phyloP scores from a whole-genome alignment of 2,329 filamentous ascomycete species.

The Scedosporium dehoogii region DNA sequence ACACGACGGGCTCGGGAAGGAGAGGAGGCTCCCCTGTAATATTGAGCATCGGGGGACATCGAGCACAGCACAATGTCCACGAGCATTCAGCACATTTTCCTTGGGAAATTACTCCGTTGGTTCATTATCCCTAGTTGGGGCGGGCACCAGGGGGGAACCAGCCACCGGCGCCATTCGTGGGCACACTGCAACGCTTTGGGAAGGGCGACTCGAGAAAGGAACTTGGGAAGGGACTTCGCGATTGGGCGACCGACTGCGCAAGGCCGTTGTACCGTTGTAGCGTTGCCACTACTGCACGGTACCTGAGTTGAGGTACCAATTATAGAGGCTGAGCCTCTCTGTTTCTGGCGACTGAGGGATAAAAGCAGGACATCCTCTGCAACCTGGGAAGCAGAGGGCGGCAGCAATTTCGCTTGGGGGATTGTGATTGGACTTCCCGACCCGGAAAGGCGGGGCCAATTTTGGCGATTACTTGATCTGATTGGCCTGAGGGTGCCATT shows the following conservation, averaged over 20 bases:
- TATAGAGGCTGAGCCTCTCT: background rate
- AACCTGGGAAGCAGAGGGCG: background rate
- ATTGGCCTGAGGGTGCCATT: background rate
- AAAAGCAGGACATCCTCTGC: background rate
- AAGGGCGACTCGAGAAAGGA: too few relatives aligned
- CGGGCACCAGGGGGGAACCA: background rate
- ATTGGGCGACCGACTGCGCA: too few relatives aligned
- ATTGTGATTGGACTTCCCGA: background rate
- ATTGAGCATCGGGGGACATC: background rate
- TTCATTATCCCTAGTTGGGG: background rate
- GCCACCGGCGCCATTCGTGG: background rate
- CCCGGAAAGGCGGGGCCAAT: background rate
- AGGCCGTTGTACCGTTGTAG: background rate
- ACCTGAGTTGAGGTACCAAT: background rate
- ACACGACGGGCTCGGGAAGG: background rate
- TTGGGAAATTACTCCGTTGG: background rate
- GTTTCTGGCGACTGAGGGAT: background rate
- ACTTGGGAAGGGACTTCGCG: too few relatives aligned
- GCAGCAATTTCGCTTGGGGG: background rate
- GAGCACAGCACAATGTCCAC: background rate
- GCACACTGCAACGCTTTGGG: too few relatives aligned
- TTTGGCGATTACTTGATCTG: background rate
- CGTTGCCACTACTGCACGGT: background rate
- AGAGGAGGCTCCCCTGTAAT: background rate
- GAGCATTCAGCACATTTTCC: background rate